Conservation (phyloP, 176 grass and related monocot genomes). For the Panicum miliaceum region DNA sequence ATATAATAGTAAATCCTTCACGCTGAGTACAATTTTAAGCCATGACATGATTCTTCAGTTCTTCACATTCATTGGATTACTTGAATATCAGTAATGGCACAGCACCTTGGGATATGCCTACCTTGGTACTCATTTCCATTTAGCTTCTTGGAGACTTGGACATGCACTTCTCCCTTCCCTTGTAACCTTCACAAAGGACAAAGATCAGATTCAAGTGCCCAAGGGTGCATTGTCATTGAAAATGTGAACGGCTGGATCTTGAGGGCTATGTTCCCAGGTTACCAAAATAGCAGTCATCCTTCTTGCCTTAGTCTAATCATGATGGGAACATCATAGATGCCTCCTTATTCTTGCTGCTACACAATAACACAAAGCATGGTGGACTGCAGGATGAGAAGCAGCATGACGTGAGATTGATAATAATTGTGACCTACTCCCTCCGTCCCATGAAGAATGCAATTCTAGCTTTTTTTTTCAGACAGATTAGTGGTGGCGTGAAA, state of each 20-base stretch:
- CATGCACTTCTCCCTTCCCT: conserved; percentile 6
- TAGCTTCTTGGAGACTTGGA: conserved; percentile 12
- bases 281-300: conserved; percentile 16
- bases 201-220: conserved; percentile 3
- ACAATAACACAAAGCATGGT: conserved; percentile 29
- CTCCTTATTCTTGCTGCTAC: background rate
- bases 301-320: conserved; percentile 12
- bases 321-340: conserved; percentile 25
- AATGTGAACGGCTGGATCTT: background rate
- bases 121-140: conserved; percentile 21
- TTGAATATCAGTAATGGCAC: conserved; percentile 10
- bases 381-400: background rate
- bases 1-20: conserved; percentile 6
- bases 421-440: conserved; percentile 7
- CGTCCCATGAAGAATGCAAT: no score
- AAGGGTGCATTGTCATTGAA: conserved; percentile 21
- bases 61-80: conserved; percentile 21
- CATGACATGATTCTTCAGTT: conserved; percentile 6
- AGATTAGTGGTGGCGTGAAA: no score
- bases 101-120: conserved; percentile 5
- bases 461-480: no score
- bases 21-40: conserved; percentile 19
- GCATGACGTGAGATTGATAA: background rate
- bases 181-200: background rate
- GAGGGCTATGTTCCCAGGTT: background rate